A percentile compares a stretch with the other conserved stretches of the same genome.
phyloP scores from a whole-genome alignment of 805 yeast species.

The Saccharomyces eubayanus region DNA sequence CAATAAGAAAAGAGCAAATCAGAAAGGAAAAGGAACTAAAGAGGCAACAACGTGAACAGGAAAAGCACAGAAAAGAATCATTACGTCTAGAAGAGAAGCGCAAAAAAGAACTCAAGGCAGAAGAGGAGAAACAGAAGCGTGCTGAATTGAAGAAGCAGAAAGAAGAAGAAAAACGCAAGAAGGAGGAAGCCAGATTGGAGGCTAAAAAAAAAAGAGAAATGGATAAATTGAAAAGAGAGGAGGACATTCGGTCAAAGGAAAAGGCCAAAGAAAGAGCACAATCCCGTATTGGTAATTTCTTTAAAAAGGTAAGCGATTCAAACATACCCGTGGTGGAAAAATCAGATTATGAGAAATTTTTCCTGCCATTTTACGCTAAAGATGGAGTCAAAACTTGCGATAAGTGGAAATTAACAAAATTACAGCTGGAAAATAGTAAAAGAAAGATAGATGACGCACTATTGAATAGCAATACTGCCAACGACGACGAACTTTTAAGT shows the following conservation, averaged over 20 bases:
- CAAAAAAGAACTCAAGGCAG: constrained; percentile 31
- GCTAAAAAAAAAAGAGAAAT: constrained; percentile 15
- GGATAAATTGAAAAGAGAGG: constrained; percentile 13
- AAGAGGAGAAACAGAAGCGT: constrained; percentile 23
- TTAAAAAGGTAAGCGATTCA: constrained; percentile 27
- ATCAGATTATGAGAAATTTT: constrained; percentile 29
- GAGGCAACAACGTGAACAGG: constrained; percentile 11
- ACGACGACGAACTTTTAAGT: constrained; percentile 6
- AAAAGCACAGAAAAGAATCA: constrained; percentile 12
- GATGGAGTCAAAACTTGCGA: constrained; percentile 27
- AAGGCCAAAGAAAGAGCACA: constrained; percentile 33
- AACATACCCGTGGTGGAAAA: constrained; percentile 14
- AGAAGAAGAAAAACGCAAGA: constrained; percentile 18
- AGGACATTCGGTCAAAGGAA: constrained; percentile 24
- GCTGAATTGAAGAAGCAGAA: constrained; percentile 16
- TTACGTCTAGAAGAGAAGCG: constrained; percentile 21
- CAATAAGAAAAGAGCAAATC: constrained; percentile 6
- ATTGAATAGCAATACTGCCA: background rate
- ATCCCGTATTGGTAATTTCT: constrained; percentile 32
- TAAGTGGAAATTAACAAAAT: constrained; percentile 2
- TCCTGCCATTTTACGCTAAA: constrained; percentile 33
- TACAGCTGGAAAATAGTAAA: constrained; percentile 5
- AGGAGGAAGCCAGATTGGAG: constrained; percentile 13
- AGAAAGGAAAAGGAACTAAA: constrained; percentile 11
- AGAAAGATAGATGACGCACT: constrained; percentile 23